Conservation (phyloP, 129 eudicot genomes). For the Smallanthus sonchifolius region DNA sequence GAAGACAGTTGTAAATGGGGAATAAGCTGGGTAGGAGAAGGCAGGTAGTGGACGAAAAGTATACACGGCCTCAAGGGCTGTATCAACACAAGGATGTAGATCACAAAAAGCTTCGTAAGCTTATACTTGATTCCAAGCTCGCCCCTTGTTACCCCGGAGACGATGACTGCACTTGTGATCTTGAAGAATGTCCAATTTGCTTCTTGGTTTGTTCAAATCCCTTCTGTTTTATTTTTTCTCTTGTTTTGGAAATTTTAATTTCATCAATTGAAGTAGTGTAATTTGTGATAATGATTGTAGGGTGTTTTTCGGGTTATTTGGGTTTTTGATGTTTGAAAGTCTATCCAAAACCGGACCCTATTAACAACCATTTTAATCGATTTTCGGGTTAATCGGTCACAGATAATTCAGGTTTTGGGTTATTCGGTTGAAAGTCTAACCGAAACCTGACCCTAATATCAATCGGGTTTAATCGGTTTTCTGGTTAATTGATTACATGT, state of each 20-base stretch:
- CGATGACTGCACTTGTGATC: conserved; percentile 71
- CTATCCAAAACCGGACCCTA: no score
- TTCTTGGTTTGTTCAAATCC: conserved; percentile 63
- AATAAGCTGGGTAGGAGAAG: conserved; percentile 85
- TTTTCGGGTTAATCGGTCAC: no score
- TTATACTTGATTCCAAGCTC: conserved; percentile 87
- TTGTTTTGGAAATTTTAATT: background rate
- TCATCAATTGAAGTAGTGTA: background rate
- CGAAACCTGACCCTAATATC: no score
- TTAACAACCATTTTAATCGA: no score
- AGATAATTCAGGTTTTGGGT: no score
- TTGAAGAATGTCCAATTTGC: conserved; percentile 99
- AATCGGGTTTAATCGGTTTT: no score
- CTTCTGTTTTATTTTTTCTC: background rate
- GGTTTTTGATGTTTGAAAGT: no score
- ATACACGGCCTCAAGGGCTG: conserved; percentile 92
- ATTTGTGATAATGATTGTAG: background rate
- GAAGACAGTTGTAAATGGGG: conserved; percentile 57
- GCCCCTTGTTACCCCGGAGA: conserved; percentile 97
- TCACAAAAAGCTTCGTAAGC: conserved; percentile 94
- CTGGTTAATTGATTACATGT: no score
- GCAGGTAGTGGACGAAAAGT: conserved; percentile 93
- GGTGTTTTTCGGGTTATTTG: no score
- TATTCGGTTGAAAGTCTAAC: no score
- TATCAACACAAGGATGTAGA: conserved; percentile 94